Conservation (phyloP, 352 stramenopile genomes). For the Phytophthora foliorum region DNA sequence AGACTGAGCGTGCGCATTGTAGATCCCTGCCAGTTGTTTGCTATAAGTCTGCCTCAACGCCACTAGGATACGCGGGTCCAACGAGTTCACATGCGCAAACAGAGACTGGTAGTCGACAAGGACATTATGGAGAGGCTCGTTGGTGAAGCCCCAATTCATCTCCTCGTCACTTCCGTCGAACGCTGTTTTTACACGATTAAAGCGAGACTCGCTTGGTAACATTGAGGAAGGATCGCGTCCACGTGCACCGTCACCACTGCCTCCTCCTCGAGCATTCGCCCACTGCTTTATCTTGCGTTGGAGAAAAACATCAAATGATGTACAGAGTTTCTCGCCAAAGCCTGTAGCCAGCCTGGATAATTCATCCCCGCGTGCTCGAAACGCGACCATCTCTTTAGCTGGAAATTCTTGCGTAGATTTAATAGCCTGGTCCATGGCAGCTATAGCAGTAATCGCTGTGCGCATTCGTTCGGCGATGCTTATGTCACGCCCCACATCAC, state of each 20-base stretch:
- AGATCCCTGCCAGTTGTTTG: slow-evolving; percentile 61
- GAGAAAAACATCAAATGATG: slow-evolving; percentile 65
- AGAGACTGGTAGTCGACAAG: slow-evolving; percentile 60
- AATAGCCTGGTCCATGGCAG: slow-evolving; percentile 60
- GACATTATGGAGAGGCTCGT: slow-evolving; percentile 60
- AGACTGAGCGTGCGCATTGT: slow-evolving; percentile 62
- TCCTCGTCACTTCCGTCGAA: slow-evolving; percentile 35
- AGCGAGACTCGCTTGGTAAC: slow-evolving; percentile 7
- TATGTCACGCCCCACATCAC: slow-evolving; percentile 14
- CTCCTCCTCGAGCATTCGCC: slow-evolving; percentile 6
- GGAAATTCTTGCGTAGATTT: slow-evolving; percentile 67
- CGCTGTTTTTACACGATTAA: neutral
- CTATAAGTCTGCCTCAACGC: slow-evolving; percentile 60
- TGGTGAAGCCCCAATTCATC: slow-evolving; percentile 77
- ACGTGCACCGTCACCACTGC: slow-evolving; percentile 15
- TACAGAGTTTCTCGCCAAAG: slow-evolving; percentile 68
- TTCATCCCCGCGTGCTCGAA: slow-evolving; percentile 66
- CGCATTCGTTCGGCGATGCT: slow-evolving; percentile 47
- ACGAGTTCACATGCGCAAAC: slow-evolving; percentile 47
- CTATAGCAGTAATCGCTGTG: slow-evolving; percentile 52
- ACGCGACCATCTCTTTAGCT: slow-evolving; percentile 72
- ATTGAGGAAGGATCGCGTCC: slow-evolving; percentile 38
- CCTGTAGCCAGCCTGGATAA: slow-evolving; percentile 49
- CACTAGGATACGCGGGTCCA: slow-evolving; percentile 48
- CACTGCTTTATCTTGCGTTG: slow-evolving; percentile 53